Percentiles rank a stretch among this genome's conserved stretches.
phyloP scores from a whole-genome alignment of 139 green algal species.

The Yamagishiella unicocca region DNA sequence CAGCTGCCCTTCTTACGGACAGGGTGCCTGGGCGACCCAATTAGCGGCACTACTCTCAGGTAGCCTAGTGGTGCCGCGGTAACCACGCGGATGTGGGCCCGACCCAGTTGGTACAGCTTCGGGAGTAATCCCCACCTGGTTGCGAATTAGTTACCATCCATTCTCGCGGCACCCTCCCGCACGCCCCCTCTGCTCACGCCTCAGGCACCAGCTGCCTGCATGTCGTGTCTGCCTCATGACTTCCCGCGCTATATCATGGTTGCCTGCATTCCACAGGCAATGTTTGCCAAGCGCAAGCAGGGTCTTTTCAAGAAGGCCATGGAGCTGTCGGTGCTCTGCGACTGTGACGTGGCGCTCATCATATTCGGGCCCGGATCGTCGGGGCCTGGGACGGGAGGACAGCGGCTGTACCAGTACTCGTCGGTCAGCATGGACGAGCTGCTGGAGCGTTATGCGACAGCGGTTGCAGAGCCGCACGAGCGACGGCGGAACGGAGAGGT shows the following conservation, averaged over 20 bases:
- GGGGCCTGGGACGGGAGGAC: constrained; percentile 62
- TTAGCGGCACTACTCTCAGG: too few relatives aligned
- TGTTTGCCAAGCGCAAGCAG: constrained; percentile 81
- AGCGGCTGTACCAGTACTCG: constrained; percentile 71
- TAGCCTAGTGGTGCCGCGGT: too few relatives aligned
- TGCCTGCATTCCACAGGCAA: constrained; percentile 46
- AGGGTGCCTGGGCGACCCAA: too few relatives aligned
- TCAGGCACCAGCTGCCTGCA: too few relatives aligned
- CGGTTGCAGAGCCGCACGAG: constrained; percentile 74
- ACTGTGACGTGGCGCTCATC: constrained; percentile 86
- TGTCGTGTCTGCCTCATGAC: too few relatives aligned
- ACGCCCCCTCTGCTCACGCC: too few relatives aligned
- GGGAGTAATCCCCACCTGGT: too few relatives aligned
- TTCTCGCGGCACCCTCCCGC: too few relatives aligned
- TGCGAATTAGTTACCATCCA: too few relatives aligned
- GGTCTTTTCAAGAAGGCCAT: constrained; percentile 86
- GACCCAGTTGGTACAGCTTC: too few relatives aligned
- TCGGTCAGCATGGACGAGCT: constrained; percentile 72
- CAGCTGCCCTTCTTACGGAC: too few relatives aligned
- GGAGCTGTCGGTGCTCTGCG: constrained; percentile 87
- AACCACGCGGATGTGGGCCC: too few relatives aligned
- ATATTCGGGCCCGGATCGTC: constrained; percentile 71
- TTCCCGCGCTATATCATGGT: not conserved
- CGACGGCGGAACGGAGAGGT: constrained; percentile 73
- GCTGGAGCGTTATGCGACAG: constrained; percentile 68